Percentiles rank a stretch among this genome's conserved stretches.
phyloP scores from a whole-genome alignment of 805 yeast genomes.

The Metschnikowia koreensis region DNA sequence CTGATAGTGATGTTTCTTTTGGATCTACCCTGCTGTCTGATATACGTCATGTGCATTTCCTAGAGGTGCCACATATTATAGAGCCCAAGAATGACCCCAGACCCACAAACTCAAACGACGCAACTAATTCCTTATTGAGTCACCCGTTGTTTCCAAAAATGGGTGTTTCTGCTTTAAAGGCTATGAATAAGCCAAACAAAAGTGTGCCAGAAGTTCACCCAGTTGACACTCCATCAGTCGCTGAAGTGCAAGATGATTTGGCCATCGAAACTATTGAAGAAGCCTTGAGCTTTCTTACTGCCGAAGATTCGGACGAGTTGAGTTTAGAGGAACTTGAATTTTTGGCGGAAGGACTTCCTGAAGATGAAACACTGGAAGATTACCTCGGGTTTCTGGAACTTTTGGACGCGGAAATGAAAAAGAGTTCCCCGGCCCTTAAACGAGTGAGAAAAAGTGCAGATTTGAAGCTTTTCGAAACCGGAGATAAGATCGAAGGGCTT shows the following conservation, averaged over 20 bases:
- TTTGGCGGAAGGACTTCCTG: neutral
- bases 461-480: too few species aligned
- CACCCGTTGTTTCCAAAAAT: neutral
- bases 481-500: neutral
- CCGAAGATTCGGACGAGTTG: neutral
- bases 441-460: neutral
- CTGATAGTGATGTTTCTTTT: neutral
- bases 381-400: neutral
- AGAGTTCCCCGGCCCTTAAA: neutral
- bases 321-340: neutral
- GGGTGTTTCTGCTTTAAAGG: neutral
- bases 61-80: neutral
- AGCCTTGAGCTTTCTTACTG: neutral
- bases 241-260: neutral
- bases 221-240: too few species aligned
- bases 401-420: neutral
- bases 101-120: too few species aligned
- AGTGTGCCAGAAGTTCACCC: too few species aligned
- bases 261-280: neutral
- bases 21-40: neutral
- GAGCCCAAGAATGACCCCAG: neutral
- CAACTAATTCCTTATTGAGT: too few species aligned
- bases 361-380: neutral
- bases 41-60: neutral
- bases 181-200: neutral